phyloP scores from a whole-genome alignment of 2,329 filamentous ascomycete species.

The Westerdykella sp. region DNA sequence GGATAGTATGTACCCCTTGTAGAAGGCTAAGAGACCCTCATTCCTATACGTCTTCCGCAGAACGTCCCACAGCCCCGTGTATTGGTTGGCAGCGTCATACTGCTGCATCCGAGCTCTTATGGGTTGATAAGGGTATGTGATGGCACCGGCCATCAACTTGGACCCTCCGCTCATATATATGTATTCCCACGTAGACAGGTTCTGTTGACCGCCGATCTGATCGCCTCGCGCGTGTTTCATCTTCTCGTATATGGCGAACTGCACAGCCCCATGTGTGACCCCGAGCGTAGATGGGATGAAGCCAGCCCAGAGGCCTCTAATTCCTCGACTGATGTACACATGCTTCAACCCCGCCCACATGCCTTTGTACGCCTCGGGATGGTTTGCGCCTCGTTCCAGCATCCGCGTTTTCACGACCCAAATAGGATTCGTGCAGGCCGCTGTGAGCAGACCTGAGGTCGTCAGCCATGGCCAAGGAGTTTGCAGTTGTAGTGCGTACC shows the following conservation, averaged over 20 bases:
- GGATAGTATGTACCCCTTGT: slow-evolving; percentile 57
- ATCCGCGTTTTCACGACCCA: slow-evolving; percentile 99
- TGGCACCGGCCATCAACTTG: slow-evolving; percentile 82
- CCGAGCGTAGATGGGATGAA: slow-evolving; percentile 76
- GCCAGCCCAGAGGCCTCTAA: slow-evolving; percentile 79
- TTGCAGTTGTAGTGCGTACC: slow-evolving; percentile 33
- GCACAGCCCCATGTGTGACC: slow-evolving; percentile 85
- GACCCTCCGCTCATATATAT: slow-evolving; percentile 72
- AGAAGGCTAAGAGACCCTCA: slow-evolving; percentile 79
- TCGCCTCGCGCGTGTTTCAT: slow-evolving; percentile 56
- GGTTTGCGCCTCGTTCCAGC: slow-evolving; percentile 72
- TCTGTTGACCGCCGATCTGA: slow-evolving; percentile 27
- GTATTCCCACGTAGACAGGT: slow-evolving; percentile 67
- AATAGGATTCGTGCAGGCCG: slow-evolving; percentile 83
- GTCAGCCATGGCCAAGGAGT: neutral
- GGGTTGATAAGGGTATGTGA: slow-evolving; percentile 94
- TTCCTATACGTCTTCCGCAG: slow-evolving; percentile 66
- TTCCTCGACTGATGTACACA: slow-evolving; percentile 65
- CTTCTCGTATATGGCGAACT: slow-evolving; percentile 91
- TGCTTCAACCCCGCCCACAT: slow-evolving; percentile 64
- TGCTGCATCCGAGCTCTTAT: slow-evolving; percentile 83
- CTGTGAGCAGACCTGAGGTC: slow-evolving; percentile 63
- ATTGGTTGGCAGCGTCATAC: slow-evolving; percentile 70
- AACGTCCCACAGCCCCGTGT: slow-evolving; percentile 68
- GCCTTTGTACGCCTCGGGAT: slow-evolving; percentile 72